A percentile compares a stretch with the other conserved stretches of the same genome.
These are phyloP conservation scores for Umbellularia californica DNA, from an alignment of 164 flowering plant genomes.

Conservation along the genomic window DNA sequence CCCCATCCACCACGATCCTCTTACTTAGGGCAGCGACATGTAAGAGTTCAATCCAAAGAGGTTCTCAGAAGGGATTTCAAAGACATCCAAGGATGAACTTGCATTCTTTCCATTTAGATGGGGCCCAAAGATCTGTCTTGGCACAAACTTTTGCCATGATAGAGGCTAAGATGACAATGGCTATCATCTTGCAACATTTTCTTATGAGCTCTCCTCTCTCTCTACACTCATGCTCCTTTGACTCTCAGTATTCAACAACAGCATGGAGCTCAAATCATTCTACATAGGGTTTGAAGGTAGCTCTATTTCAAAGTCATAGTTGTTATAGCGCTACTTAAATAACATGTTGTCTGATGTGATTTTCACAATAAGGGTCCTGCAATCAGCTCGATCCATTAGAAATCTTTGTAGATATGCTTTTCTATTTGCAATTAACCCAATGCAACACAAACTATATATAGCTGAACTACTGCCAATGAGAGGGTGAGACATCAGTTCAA, in stretches of 20 bases:
- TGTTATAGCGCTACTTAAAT: too few species aligned
- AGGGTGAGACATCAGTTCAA: too few species aligned
- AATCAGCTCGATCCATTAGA: too few species aligned
- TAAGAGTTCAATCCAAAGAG: conserved; percentile 12
- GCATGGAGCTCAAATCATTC: conserved; percentile 11
- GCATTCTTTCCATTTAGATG: conserved; percentile 13
- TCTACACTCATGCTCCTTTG: conserved; percentile 9
- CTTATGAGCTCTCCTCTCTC: conserved; percentile 6
- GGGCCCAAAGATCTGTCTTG: conserved; percentile 9
- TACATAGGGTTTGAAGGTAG: background rate
- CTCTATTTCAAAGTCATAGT: background rate
- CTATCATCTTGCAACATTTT: conserved; percentile 10
- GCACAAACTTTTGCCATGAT: conserved; percentile 9
- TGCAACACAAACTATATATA: too few species aligned
- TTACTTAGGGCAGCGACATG: conserved; percentile 2
- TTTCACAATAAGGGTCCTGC: too few species aligned
- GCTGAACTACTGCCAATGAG: too few species aligned
- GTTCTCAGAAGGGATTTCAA: conserved; percentile 10
- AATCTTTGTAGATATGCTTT: too few species aligned
- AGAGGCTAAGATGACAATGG: conserved; percentile 10
- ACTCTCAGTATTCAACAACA: conserved; percentile 9
- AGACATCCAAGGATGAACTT: conserved; percentile 6
- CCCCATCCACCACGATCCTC: conserved; percentile 6
- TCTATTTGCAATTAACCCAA: too few species aligned
- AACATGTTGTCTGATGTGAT: too few species aligned